Conservation (phyloP, 805 yeast genomes). For the Lachancea meyersii region DNA sequence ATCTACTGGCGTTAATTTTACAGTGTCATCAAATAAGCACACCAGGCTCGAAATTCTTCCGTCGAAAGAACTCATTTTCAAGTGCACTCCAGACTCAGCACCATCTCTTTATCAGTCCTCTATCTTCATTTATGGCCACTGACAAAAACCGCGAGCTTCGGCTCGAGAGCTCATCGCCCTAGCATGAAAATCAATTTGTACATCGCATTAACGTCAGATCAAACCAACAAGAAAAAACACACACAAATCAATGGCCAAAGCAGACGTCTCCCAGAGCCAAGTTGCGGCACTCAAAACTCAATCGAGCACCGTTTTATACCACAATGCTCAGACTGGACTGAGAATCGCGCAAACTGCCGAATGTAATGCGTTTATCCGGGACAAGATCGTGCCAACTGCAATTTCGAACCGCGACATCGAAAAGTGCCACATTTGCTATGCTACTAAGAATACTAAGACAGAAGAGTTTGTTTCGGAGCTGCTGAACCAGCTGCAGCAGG, state of each 20-base stretch:
- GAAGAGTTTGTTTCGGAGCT: slow-evolving; percentile 17
- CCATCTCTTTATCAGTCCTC: neutral
- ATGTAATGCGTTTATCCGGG: slow-evolving; percentile 16
- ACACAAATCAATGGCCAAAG: neutral
- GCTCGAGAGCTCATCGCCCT: neutral
- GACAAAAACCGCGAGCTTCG: neutral
- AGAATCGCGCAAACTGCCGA: slow-evolving; percentile 12
- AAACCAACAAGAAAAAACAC: neutral
- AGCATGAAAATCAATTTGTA: neutral
- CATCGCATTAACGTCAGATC: neutral
- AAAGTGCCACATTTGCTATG: slow-evolving; percentile 6
- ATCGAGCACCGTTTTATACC: slow-evolving; percentile 3
- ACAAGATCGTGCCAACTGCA: slow-evolving; percentile 15
- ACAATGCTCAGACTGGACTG: slow-evolving; percentile 9
- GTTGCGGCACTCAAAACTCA: slow-evolving; percentile 1
- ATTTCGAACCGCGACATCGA: slow-evolving; percentile 4
- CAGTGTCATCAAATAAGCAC: too few species aligned
- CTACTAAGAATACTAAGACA: slow-evolving; percentile 23
- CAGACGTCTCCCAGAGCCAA: neutral
- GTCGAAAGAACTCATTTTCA: too few species aligned
- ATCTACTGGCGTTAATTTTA: too few species aligned
- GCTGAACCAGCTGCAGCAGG: neutral
- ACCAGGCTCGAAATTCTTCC: too few species aligned
- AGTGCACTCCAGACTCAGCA: too few species aligned
- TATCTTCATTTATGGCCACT: neutral